A percentile compares a stretch with the other conserved stretches of the same genome.
Conservation (phyloP, 108 stramenopile species). For the Skeletonema potamos region DNA sequence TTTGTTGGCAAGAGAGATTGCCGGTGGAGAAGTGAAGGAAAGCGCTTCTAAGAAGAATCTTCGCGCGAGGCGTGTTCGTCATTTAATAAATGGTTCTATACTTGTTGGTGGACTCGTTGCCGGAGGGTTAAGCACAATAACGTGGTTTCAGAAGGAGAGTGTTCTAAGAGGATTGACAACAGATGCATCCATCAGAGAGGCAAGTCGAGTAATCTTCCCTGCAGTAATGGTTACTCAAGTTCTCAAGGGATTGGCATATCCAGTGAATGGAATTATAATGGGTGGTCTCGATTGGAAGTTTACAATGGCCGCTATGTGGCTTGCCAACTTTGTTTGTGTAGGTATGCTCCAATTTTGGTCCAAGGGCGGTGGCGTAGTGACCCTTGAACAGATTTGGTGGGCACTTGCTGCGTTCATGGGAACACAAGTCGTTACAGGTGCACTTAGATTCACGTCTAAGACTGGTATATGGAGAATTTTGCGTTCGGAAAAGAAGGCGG, state of each 20-base stretch:
- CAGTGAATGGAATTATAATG: slow-evolving; percentile 92
- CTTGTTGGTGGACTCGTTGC: slow-evolving; percentile 73
- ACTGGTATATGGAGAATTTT: slow-evolving; percentile 73
- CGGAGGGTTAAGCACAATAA: slow-evolving; percentile 60
- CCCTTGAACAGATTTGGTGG: slow-evolving; percentile 83
- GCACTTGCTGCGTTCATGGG: slow-evolving; percentile 89
- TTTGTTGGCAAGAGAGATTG: slow-evolving; percentile 80
- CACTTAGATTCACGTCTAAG: slow-evolving; percentile 64
- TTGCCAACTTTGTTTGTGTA: slow-evolving; percentile 80
- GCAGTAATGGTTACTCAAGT: slow-evolving; percentile 84
- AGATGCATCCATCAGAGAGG: slow-evolving; percentile 68
- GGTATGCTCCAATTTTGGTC: slow-evolving; percentile 65
- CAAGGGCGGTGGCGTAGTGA: slow-evolving; percentile 26
- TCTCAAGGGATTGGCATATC: slow-evolving; percentile 88
- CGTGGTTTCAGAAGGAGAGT: slow-evolving; percentile 66
- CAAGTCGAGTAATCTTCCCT: slow-evolving; percentile 75
- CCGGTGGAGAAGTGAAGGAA: slow-evolving; percentile 45
- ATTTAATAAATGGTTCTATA: slow-evolving; percentile 78
- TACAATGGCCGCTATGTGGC: slow-evolving; percentile 85
- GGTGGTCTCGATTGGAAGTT: slow-evolving; percentile 93
- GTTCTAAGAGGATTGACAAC: slow-evolving; percentile 84
- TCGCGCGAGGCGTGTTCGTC: slow-evolving; percentile 55
- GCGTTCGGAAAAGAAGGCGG: slow-evolving; percentile 20
- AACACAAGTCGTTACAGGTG: slow-evolving; percentile 73
- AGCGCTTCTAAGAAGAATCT: slow-evolving; percentile 11